Percentiles rank a stretch among this genome's conserved stretches.
Conservation (phyloP, 768 basidiomycete species). For the Naematelia encephala region DNA sequence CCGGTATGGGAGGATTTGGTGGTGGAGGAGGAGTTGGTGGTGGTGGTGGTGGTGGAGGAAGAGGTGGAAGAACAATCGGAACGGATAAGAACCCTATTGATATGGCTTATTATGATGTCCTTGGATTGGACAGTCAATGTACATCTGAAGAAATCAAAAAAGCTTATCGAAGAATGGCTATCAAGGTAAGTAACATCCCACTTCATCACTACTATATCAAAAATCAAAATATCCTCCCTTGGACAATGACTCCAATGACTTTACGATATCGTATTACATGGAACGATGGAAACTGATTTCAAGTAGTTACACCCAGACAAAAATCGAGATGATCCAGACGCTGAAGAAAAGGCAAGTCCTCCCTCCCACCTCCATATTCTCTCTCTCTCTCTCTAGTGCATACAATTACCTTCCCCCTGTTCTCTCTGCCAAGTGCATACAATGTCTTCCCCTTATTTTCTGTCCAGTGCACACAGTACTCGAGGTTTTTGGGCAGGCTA, state of each 20-base stretch:
- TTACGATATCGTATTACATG: too few species aligned
- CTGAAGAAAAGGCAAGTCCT: slow-evolving; percentile 47
- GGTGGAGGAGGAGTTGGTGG: slow-evolving; percentile 2
- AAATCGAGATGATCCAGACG: slow-evolving; percentile 49
- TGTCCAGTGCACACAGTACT: too few species aligned
- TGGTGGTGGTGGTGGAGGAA: slow-evolving; percentile 6
- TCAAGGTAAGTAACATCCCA: slow-evolving; percentile 47
- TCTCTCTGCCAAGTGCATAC: too few species aligned
- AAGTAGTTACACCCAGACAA: slow-evolving; percentile 45
- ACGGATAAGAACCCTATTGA: slow-evolving; percentile 47
- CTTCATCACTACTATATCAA: too few species aligned
- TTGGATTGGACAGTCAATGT: slow-evolving; percentile 46
- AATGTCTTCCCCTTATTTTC: too few species aligned
- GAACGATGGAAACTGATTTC: too few species aligned
- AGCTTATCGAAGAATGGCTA: slow-evolving; percentile 49
- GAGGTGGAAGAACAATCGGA: slow-evolving; percentile 32
- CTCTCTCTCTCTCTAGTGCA: background rate
- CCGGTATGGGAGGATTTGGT: slow-evolving; percentile 7
- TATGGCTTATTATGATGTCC: slow-evolving; percentile 50
- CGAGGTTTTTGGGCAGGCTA: too few species aligned
- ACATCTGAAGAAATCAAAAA: slow-evolving; percentile 48
- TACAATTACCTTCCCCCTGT: too few species aligned
- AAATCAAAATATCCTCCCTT: too few species aligned
- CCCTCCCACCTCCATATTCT: background rate
- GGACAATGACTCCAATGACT: too few species aligned